Base-by-base conservation (phyloP, 306 rosid genomes). In the Gleditsia sinensis region DNA sequence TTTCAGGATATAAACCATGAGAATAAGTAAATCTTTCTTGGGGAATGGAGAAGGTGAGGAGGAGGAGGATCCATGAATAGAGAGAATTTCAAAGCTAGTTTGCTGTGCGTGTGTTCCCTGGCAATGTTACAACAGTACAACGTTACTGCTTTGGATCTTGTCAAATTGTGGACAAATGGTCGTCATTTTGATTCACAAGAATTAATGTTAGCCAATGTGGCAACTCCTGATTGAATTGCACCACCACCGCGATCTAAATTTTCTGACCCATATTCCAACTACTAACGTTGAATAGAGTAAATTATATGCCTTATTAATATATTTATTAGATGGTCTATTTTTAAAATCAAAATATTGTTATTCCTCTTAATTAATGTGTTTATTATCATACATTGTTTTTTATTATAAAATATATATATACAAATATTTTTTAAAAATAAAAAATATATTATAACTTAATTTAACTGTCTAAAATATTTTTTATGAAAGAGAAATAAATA, bases 81-180 rank as follows among this genome's bases (percentile, higher is more conserved):
- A 4, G 36, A 28, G 7, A 9, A 64, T 62, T 71, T 61, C 67
- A 34, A 71, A 5, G 60, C 42, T 16, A 20, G 28, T 9, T 71
- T 78, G 73, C 37, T 63, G 60, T 54, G 45, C 62, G 78, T 56
- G 53, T 72, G 83, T 72, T 48, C 74, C 78, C 64, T 66, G 62
- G n/a, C 48, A 9, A 27, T 27, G 57, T 6, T 37, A 55, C 80
- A 59, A 55, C 3, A 37, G 28, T 66, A 6, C 10, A 59, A 55
- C 3, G 49, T 42, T 66, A 6, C 10, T 37, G 9, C 62, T 40
- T 23, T 9, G 64, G 40, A 16, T 33, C n/a, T 30, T 30, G 64
- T 28, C 40, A 57, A 57, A 60, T 60, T 7, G 14, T 9, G 30
- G 23, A n/a, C 13, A 53, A 23, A 25, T 55, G 16, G 30, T 53